Base-by-base conservation (phyloP, 768 basidiomycete genomes). In the Hydnomerulius pinastri region DNA sequence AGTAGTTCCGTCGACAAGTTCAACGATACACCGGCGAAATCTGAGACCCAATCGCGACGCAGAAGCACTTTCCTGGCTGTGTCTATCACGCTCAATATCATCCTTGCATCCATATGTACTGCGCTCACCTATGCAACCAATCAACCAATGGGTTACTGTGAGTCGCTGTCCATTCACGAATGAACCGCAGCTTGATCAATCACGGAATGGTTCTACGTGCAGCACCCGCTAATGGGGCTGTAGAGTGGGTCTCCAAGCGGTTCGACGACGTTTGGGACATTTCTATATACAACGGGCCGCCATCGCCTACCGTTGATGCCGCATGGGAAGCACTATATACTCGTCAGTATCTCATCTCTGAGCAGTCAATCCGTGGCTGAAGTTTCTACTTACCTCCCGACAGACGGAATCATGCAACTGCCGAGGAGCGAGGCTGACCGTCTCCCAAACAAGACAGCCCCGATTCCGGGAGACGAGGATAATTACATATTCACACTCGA, bases 291-390 rank as follows among this genome's bases (percentile, higher is more conserved):
- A 35, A 35, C 11, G 33, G 33, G 6, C 13, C 12, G 4, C 33
- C 33, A 5, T 35, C 33, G 17, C 33, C 33, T 54, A 59, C 46
- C 48, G 59, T 59, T 6, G 65, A 68, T 45, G 20, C 35, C 6
- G 64, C 65, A 2, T 65, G 65, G 67, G 46, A 47, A 4, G 61
- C 53, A 0, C 27, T 66, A 4, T 65, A 67, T 35, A 48, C 56
- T 15, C 54, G 64, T 67, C n/a, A n/a, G 47, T 33, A 57, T 41
- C 24, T 17, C 20, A 3, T 10, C 9, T 11, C 11, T 35, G 25
- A 15, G 24, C n/a, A 13, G 20, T 23, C 5, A 5, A 20, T 4
- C 40, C 21, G n/a, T 40, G 38, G 38, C 11, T 20, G 21, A 5
- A 41, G 40, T 28, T 4, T 41, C 15, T 12, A 23, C 40, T 41